Evolutionary conservation across 306 rosid species (phyloP), one percentile per base, ranked within the genome.

Genomic region (Phaseolus lunatus): DNA sequence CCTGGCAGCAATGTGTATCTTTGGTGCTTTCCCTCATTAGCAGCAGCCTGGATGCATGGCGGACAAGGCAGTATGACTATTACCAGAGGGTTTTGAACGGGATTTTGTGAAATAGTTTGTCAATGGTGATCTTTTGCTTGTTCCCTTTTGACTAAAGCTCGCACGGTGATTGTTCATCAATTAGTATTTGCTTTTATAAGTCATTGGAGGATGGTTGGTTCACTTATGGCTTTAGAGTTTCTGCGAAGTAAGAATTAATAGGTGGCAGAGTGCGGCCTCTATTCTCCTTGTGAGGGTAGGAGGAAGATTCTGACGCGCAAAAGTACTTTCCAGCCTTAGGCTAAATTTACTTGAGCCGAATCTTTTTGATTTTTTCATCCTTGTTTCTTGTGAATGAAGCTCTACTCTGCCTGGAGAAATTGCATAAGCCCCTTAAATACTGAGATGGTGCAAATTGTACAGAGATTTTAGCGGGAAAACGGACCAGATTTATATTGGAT

Each of bases 1-100:
- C 69, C 62, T 82, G 24, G 84, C 96, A 92, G 98, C 98, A 94
- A 90, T 94, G 98, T 82, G 98, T 92, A 54, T 89, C 98, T 58
- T 80, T 94, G 88, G 97, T 92, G 77, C 96, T 94, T 80, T 90
- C 98, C 19, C 91, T 94, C 57, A 94, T 94, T 75, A 92, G 98
- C 88, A 89, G 93, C 83, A 94, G 98, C 87, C 86, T 94, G 83
- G 98, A 94, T 82, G 98, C 98, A 66, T 94, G 98, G 98, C 88
- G 97, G 72, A 94, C 98, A 44, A 80, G 98, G 47, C 98, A 94
- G 76, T 94, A 94, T 82, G 98, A 94, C 83, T 94, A 94, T 78
- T 94, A 94, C 84, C 98, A 94, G 86, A 89, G 86, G 83, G 97
- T 94, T 78, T 86, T 94, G 88, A 94, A 94, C 73, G 98, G 98